Conservation (phyloP, 2,329 filamentous ascomycete species). For the Nemania diffusa region DNA sequence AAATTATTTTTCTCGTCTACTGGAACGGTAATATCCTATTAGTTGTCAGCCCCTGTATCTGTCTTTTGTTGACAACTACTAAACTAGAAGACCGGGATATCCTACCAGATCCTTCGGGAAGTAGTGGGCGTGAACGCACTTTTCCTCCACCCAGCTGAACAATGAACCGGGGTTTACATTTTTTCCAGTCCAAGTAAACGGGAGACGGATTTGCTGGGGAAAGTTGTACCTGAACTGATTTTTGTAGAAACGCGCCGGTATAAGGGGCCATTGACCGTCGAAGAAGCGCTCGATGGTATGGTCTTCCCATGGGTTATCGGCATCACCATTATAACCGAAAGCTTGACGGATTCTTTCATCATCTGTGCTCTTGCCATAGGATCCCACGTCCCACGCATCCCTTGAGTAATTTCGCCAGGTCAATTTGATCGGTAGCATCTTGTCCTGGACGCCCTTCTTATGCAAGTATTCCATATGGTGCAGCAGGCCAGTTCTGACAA, state of each 20-base stretch:
- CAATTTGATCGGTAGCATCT: constrained; percentile 2
- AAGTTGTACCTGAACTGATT: background rate
- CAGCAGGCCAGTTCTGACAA: background rate
- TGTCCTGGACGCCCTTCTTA: background rate
- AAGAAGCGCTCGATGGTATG: background rate
- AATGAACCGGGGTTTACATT: background rate
- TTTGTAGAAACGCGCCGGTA: background rate
- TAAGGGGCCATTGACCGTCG: background rate
- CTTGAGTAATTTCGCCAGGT: background rate
- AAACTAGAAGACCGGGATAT: background rate
- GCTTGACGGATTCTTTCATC: background rate
- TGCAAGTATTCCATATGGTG: background rate
- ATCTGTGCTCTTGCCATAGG: background rate
- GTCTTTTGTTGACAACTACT: background rate
- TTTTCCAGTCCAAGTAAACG: background rate
- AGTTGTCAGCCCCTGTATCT: background rate
- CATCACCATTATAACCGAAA: background rate
- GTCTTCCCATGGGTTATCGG: background rate
- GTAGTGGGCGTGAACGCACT: background rate
- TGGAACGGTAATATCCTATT: background rate
- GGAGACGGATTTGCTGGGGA: background rate
- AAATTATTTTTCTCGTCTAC: background rate
- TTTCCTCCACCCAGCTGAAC: background rate
- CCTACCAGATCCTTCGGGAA: background rate
- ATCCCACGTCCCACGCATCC: background rate